Percentiles rank a stretch among this genome's conserved stretches.
Evolutionary conservation across 164 flowering plant genomes (phyloP).

Genomic region (Annona cherimola): DNA sequence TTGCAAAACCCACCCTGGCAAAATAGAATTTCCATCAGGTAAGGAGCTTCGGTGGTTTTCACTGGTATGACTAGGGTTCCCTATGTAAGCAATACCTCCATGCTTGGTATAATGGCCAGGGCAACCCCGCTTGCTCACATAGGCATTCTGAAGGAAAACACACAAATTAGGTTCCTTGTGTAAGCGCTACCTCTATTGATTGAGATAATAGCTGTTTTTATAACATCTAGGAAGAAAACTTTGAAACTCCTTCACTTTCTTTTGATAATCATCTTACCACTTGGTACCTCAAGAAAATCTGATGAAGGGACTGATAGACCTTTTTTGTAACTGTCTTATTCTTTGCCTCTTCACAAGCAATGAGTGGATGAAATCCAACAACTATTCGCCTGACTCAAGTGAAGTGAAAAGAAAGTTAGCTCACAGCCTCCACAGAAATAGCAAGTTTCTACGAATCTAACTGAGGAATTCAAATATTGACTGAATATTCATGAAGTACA

Average conservation of each 20-base stretch:
- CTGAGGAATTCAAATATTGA: not conserved
- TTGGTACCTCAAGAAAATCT: constrained; percentile 33
- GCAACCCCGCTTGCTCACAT: constrained; percentile 46
- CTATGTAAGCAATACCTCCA: constrained; percentile 33
- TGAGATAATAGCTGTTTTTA: not conserved
- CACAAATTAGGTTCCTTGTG: too few relatives aligned
- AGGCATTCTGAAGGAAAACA: constrained; percentile 41
- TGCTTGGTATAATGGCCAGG: constrained; percentile 14
- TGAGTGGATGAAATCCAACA: constrained; percentile 45
- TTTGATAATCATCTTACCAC: constrained; percentile 38
- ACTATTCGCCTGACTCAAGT: constrained; percentile 47
- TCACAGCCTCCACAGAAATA: not conserved
- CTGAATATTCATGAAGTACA: not conserved
- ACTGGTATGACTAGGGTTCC: constrained; percentile 19
- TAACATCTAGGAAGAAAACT: not conserved
- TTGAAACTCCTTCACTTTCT: not conserved
- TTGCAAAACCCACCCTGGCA: constrained; percentile 21
- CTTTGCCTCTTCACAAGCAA: constrained; percentile 22
- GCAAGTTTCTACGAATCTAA: not conserved
- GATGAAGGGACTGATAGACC: constrained; percentile 29
- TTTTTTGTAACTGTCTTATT: constrained; percentile 13
- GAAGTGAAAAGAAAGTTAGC: constrained; percentile 7
- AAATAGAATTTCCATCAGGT: constrained; percentile 12
- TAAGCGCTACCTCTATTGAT: too few relatives aligned
- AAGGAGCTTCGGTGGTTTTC: constrained; percentile 11